A percentile compares a stretch with the other conserved stretches of the same genome.
Evolutionary conservation across 83 land plant species (phyloP).

Genomic region (Thuja plicata): DNA sequence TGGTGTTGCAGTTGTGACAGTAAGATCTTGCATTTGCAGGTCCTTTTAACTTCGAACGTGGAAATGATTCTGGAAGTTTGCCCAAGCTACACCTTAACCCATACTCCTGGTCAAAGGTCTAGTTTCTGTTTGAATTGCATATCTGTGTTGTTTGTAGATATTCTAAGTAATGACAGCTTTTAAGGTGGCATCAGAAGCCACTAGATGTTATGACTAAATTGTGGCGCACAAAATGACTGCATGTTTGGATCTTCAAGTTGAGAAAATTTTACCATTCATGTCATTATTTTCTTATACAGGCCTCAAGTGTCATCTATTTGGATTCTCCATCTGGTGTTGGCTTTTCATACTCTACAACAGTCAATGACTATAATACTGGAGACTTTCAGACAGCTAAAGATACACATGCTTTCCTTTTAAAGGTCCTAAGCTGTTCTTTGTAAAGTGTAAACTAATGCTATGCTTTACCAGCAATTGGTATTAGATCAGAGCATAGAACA

Average conservation of each 20-base stretch:
- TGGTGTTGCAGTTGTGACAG: not conserved
- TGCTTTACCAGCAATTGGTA: not conserved
- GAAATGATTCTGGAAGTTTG: constrained; percentile 22
- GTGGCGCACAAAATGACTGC: not conserved
- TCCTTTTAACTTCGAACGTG: constrained; percentile 74
- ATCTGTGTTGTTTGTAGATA: not conserved
- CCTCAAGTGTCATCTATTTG: constrained; percentile 76
- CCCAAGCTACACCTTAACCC: constrained; percentile 71
- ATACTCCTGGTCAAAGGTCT: constrained; percentile 82
- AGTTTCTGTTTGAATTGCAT: not conserved
- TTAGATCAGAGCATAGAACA: not conserved
- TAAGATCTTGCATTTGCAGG: constrained; percentile 39
- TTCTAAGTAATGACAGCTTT: not conserved
- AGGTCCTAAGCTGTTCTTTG: constrained; percentile 41
- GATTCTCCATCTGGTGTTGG: constrained; percentile 97
- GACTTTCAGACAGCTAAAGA: constrained; percentile 77
- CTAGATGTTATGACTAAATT: not conserved
- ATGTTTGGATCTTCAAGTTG: not conserved
- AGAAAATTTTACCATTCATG: not conserved
- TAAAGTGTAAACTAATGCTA: not conserved
- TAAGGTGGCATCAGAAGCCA: not conserved
- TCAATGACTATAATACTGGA: constrained; percentile 67
- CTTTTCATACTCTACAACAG: constrained; percentile 65
- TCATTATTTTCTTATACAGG: constrained; percentile 37
- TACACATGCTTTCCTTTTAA: constrained; percentile 72